These are phyloP conservation scores for Limonium bicolor DNA, from an alignment of 148 eudicot genomes.

Conservation along the genomic window DNA sequence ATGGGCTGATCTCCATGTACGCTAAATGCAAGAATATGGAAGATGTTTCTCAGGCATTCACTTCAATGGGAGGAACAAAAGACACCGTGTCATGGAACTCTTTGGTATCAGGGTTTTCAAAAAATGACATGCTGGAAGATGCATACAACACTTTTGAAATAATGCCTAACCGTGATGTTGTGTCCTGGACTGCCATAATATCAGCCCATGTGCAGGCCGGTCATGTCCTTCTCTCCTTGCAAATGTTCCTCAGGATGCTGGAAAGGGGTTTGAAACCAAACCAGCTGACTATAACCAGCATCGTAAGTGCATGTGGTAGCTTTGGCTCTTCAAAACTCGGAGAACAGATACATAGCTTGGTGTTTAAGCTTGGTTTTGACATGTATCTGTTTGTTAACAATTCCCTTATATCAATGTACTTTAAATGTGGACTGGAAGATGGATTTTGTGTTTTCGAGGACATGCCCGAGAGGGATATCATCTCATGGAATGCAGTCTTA, in stretches of 20 bases:
- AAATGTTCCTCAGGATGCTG: conserved; percentile 18
- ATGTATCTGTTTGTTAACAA: conserved; percentile 16
- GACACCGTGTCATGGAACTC: conserved; percentile 28
- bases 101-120: conserved; percentile 17
- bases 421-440: conserved; percentile 18
- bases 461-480: conserved; percentile 21
- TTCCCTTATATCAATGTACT: conserved; percentile 32
- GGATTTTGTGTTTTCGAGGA: conserved; percentile 22
- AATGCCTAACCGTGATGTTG: conserved; percentile 30
- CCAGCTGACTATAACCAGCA: conserved; percentile 17
- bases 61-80: conserved; percentile 18
- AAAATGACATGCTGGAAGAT: conserved; percentile 17
- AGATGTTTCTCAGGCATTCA: conserved; percentile 22
- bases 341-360: conserved; percentile 30
- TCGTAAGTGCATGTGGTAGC: conserved; percentile 21
- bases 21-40: conserved; percentile 23
- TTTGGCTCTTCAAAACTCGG: conserved; percentile 19
- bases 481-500: conserved; percentile 29
- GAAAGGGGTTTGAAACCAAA: conserved; percentile 17
- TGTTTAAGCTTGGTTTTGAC: conserved; percentile 24
- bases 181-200: conserved; percentile 26
- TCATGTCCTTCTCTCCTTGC: conserved; percentile 14
- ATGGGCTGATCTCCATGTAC: conserved; percentile 26
- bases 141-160: conserved; percentile 20
- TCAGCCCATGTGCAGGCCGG: conserved; percentile 23